phyloP scores from a whole-genome alignment of 2,329 filamentous ascomycete genomes.

The Penicillium brevicompactum region DNA sequence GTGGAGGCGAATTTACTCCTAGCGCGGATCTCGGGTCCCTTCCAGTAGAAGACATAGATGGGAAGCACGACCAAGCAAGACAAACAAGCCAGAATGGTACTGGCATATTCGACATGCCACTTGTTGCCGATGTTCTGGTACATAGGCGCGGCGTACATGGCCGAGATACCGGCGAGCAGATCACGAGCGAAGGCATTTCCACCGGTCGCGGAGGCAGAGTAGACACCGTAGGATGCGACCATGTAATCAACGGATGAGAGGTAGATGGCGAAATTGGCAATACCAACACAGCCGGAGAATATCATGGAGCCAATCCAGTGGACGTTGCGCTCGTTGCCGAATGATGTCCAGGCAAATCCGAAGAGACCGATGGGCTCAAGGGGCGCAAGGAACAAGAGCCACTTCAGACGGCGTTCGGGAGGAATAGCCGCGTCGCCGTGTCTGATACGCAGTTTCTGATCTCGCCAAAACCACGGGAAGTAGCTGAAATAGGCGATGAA shows the following conservation, averaged over 20 bases:
- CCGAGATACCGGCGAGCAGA: conserved; percentile 70
- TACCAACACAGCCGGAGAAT: conserved; percentile 65
- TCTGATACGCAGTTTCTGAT: conserved; percentile 39
- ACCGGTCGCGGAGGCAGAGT: conserved; percentile 71
- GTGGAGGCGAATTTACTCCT: conserved; percentile 63
- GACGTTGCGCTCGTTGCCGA: conserved; percentile 60
- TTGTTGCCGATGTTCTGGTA: conserved; percentile 58
- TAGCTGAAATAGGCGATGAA: conserved; percentile 60
- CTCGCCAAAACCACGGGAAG: conserved; percentile 53
- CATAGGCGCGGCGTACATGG: conserved; percentile 66
- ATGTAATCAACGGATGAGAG: conserved; percentile 77
- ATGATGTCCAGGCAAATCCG: conserved; percentile 68
- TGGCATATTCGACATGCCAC: conserved; percentile 57
- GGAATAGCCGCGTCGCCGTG: conserved; percentile 54
- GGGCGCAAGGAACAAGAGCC: conserved; percentile 63
- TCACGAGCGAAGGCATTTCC: conserved; percentile 74
- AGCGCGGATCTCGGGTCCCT: conserved; percentile 58
- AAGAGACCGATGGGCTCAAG: conserved; percentile 68
- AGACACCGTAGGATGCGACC: conserved; percentile 71
- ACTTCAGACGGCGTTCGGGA: conserved; percentile 67
- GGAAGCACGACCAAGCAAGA: conserved; percentile 60
- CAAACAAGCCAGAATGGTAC: conserved; percentile 61
- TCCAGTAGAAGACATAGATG: conserved; percentile 66
- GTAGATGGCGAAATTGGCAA: conserved; percentile 73
- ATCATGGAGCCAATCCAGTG: conserved; percentile 71